A percentile compares a stretch with the other conserved stretches of the same genome.
Evolutionary conservation across 306 rosid species (phyloP).

Genomic region (Boehmeria nivea): DNA sequence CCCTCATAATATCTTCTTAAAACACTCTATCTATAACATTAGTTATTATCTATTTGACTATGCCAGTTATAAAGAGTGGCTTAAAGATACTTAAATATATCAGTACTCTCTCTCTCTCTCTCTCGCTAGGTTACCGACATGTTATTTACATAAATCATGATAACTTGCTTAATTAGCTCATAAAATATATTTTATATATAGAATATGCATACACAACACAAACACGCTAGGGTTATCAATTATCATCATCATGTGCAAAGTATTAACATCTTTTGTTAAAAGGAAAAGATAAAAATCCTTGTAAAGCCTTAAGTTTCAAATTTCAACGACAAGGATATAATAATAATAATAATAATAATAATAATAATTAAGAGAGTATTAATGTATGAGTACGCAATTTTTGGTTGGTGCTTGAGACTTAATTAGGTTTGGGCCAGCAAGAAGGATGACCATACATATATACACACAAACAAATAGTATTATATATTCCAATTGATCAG

Average conservation of each 20-base stretch:
- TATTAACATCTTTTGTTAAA: not conserved
- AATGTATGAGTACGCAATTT: not conserved
- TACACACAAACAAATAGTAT: not conserved
- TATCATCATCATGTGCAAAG: not conserved
- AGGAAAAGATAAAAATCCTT: not conserved
- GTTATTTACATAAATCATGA: not conserved
- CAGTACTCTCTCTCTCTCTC: not conserved
- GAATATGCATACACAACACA: not conserved
- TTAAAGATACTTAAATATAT: not conserved
- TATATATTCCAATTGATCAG: slow-evolving; percentile 3
- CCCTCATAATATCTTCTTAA: no score
- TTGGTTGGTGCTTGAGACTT: not conserved
- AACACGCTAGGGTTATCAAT: not conserved
- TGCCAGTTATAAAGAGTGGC: no score
- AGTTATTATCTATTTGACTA: no score
- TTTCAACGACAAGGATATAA: not conserved
- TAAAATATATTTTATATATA: not conserved
- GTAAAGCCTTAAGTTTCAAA: no score
- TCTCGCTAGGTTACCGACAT: not conserved
- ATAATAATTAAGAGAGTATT: not conserved
- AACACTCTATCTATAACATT: no score
- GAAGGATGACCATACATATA: not conserved
- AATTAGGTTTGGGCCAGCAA: not conserved
- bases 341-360: not conserved
- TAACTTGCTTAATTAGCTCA: not conserved